These are phyloP conservation scores for Annulohypoxylon nitens DNA, from an alignment of 495 filamentous ascomycete genomes.

Conservation along the genomic window DNA sequence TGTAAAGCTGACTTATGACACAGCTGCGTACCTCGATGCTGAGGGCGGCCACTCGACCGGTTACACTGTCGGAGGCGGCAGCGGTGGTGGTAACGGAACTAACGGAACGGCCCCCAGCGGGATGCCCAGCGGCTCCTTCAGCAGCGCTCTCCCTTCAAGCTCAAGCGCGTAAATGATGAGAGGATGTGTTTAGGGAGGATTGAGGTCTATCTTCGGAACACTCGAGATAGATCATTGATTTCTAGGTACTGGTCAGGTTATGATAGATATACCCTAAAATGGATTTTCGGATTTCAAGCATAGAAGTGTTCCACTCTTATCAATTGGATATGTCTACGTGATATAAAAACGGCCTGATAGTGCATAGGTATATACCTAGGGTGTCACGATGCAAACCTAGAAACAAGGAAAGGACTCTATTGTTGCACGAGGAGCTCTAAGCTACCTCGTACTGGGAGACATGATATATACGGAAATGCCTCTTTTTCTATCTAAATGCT, in stretches of 20 bases:
- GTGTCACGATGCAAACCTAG: no score
- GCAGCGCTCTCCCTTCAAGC: slow-evolving; percentile 21
- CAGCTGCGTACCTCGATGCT: slow-evolving; percentile 45
- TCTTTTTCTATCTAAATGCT: no score
- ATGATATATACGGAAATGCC: no score
- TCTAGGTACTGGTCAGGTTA: not conserved
- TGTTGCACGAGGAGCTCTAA: no score
- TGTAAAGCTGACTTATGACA: not conserved
- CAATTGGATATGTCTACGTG: not conserved
- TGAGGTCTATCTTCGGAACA: not conserved
- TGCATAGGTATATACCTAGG: no score
- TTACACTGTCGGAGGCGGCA: slow-evolving; percentile 33
- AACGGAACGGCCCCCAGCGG: slow-evolving; percentile 35
- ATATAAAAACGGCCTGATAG: not conserved
- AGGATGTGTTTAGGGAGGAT: not conserved
- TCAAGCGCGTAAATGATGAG: slow-evolving; percentile 13
- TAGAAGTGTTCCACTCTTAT: not conserved
- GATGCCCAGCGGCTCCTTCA: slow-evolving; percentile 14
- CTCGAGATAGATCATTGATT: not conserved
- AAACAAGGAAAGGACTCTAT: no score
- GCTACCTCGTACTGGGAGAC: no score
- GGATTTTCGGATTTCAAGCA: not conserved
- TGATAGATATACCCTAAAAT: not conserved
- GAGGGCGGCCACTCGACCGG: slow-evolving; percentile 47
- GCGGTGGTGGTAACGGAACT: slow-evolving; percentile 38